These are phyloP conservation scores for Beta macrorhiza DNA, from an alignment of 179 eudicot species.

Conservation along the genomic window DNA sequence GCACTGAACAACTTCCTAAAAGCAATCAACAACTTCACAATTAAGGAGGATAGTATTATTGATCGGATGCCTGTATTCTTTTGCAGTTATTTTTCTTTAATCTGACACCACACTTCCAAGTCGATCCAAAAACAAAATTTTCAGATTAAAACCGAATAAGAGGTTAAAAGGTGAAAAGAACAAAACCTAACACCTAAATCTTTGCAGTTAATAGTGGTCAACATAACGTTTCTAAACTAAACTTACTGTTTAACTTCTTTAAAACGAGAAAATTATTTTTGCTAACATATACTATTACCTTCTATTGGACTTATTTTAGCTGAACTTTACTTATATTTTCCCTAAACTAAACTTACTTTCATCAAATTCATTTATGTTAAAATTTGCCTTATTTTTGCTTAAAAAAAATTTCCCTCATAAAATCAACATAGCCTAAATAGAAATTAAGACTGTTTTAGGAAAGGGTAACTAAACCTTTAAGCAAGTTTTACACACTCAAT, in stretches of 20 bases:
- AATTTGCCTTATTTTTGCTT: neutral
- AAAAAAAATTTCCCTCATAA: neutral
- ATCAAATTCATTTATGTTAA: neutral
- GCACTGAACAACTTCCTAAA: conserved; percentile 1
- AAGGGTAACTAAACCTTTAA: neutral
- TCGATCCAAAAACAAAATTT: too few relatives aligned
- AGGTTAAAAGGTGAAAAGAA: neutral
- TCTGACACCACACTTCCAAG: too few relatives aligned
- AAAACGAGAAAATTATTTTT: neutral
- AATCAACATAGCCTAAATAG: neutral
- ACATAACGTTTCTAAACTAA: neutral
- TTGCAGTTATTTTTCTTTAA: neutral
- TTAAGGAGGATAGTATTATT: neutral
- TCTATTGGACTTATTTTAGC: too few relatives aligned
- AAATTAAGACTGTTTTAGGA: neutral
- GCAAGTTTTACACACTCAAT: conserved; percentile 1
- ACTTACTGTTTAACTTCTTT: neutral
- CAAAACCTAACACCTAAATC: neutral
- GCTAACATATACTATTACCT: too few relatives aligned
- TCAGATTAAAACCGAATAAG: neutral
- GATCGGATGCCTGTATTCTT: neutral
- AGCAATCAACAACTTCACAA: neutral
- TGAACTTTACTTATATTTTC: too few relatives aligned
- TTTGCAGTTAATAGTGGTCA: neutral
- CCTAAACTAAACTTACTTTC: neutral